Conservation (phyloP, 129 eudicot genomes). For the Chrysanthemum lavandulifolium region DNA sequence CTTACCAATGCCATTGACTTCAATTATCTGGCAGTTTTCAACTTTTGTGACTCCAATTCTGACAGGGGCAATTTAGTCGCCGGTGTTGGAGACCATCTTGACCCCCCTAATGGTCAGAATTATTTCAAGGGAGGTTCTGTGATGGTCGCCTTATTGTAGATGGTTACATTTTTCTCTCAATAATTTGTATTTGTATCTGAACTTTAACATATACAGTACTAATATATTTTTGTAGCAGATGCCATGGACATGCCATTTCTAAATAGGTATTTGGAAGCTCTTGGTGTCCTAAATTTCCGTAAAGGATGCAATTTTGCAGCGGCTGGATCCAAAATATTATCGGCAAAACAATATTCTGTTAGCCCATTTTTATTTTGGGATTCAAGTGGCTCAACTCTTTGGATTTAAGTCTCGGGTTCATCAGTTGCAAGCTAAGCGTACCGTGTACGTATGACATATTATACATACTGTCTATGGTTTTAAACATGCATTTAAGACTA, state of each 20-base stretch:
- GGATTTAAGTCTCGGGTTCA: constrained; percentile 66
- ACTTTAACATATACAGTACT: neutral
- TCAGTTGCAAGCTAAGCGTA: constrained; percentile 35
- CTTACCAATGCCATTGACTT: constrained; percentile 45
- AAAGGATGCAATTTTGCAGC: constrained; percentile 86
- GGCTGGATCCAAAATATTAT: constrained; percentile 70
- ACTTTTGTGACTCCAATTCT: constrained; percentile 92
- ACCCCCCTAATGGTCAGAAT: constrained; percentile 65
- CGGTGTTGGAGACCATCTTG: constrained; percentile 45
- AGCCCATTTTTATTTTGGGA: constrained; percentile 73
- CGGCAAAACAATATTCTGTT: constrained; percentile 49
- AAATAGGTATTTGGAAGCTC: constrained; percentile 75
- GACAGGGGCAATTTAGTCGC: constrained; percentile 77
- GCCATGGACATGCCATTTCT: constrained; percentile 83
- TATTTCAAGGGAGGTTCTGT: constrained; percentile 47
- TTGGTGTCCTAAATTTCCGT: constrained; percentile 61
- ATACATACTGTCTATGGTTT: neutral
- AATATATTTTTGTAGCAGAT: constrained; percentile 49
- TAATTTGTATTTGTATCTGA: constrained; percentile 5
- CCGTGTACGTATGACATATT: constrained; percentile 25
- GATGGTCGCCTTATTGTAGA: constrained; percentile 82
- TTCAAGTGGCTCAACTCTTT: constrained; percentile 84
- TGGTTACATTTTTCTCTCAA: constrained; percentile 31
- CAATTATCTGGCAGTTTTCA: constrained; percentile 85
- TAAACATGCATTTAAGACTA: too few relatives aligned